phyloP scores from a whole-genome alignment of 495 filamentous ascomycete genomes.

The Lichenothelia convexa region DNA sequence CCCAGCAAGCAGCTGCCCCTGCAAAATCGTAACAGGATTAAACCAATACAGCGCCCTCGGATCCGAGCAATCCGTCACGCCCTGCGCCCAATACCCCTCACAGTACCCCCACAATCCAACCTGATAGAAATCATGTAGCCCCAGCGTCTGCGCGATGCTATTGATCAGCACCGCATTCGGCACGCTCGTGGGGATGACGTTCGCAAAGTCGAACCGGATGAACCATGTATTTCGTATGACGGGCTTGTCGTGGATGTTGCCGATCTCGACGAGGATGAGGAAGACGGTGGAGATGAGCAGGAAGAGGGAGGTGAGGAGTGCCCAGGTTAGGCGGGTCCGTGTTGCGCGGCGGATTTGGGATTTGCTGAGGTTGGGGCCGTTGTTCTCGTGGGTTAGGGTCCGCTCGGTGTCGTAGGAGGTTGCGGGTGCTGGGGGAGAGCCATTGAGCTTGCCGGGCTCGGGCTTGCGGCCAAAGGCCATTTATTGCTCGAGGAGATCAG shows the following conservation, averaged over 20 bases:
- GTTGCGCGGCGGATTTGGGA: conserved; percentile 34
- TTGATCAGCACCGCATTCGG: conserved; percentile 68
- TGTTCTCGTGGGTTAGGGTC: conserved; percentile 4
- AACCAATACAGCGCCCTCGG: conserved; percentile 67
- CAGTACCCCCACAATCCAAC: conserved; percentile 85
- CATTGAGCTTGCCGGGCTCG: too few species aligned
- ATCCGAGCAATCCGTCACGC: conserved; percentile 55
- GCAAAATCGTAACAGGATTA: conserved; percentile 65
- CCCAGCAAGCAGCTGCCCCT: conserved; percentile 58
- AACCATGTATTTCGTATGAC: conserved; percentile 59
- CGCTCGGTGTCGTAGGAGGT: conserved; percentile 3
- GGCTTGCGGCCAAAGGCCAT: conserved; percentile 13
- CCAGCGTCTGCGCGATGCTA: conserved; percentile 70
- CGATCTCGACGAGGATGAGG: conserved; percentile 58
- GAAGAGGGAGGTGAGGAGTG: conserved; percentile 43
- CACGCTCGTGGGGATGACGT: conserved; percentile 60
- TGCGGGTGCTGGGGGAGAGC: background rate
- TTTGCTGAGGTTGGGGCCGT: conserved; percentile 13
- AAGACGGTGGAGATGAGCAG: conserved; percentile 62
- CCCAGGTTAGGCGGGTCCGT: conserved; percentile 31
- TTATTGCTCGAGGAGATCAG: too few species aligned
- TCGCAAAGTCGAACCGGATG: conserved; percentile 61
- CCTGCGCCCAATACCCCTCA: conserved; percentile 55
- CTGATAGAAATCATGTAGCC: conserved; percentile 85
- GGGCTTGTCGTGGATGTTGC: conserved; percentile 39